These are phyloP conservation scores for Aureobasidium sp. DNA, from an alignment of 2,329 filamentous ascomycete species.

Conservation along the genomic window DNA sequence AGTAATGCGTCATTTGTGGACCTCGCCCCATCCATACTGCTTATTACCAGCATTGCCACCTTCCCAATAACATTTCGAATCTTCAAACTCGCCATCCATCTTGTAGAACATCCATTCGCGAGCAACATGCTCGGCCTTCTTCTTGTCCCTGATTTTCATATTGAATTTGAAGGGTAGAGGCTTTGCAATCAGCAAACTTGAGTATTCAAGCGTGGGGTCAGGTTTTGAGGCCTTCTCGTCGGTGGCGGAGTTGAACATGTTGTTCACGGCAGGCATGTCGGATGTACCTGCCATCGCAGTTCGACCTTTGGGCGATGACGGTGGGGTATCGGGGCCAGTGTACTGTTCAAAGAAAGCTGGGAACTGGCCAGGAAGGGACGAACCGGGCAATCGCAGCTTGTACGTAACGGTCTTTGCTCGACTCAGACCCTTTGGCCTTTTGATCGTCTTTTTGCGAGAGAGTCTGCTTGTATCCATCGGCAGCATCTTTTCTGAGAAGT, in stretches of 20 bases:
- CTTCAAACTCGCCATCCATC: conserved; percentile 33
- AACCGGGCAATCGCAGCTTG: neutral
- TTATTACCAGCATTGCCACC: conserved; percentile 23
- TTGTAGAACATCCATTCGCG: conserved; percentile 31
- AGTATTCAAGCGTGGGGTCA: conserved; percentile 40
- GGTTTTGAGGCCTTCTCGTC: conserved; percentile 8
- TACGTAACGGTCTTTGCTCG: conserved; percentile 8
- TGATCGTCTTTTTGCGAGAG: neutral
- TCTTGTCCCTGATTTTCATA: conserved; percentile 29
- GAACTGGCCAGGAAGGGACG: conserved; percentile 4
- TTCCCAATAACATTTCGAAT: conserved; percentile 33
- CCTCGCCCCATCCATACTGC: conserved; percentile 21
- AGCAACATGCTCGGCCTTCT: conserved; percentile 28
- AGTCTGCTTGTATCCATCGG: neutral
- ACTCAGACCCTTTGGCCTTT: neutral
- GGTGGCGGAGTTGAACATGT: conserved; percentile 12
- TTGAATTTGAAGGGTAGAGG: conserved; percentile 39
- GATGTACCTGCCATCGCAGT: conserved; percentile 9
- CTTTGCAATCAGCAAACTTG: conserved; percentile 40
- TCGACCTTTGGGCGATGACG: neutral
- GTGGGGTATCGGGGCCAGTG: conserved; percentile 8
- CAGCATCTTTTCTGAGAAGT: conserved; percentile 8
- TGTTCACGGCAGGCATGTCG: conserved; percentile 8
- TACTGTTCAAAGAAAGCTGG: conserved; percentile 14
- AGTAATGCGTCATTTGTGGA: conserved; percentile 2